phyloP scores from a whole-genome alignment of 2,329 filamentous ascomycete species.

The Leptographium procerum region DNA sequence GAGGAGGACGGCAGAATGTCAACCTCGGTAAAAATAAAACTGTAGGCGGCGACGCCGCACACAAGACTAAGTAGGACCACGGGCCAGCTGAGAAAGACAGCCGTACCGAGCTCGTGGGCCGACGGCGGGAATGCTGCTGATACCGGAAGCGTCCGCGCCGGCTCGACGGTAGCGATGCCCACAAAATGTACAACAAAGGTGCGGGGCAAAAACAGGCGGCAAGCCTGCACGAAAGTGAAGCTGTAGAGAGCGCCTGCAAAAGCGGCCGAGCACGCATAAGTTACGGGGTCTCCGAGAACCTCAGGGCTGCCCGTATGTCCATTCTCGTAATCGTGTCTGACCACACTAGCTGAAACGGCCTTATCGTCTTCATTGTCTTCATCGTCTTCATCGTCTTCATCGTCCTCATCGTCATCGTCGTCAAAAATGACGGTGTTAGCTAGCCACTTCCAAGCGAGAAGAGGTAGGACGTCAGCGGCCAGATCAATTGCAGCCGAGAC shows the following conservation, averaged over 20 bases:
- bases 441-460: constrained; percentile 1
- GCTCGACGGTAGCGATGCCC: constrained; percentile 56
- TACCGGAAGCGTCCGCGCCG: constrained; percentile 30
- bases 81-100: constrained; percentile 43
- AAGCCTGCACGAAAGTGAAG: constrained; percentile 57
- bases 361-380: not conserved
- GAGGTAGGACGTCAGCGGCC: constrained; percentile 1
- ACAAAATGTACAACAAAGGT: constrained; percentile 67
- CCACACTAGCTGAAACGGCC: not conserved
- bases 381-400: not conserved
- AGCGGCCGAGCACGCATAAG: constrained; percentile 45
- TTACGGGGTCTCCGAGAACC: not conserved
- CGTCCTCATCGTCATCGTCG: not conserved
- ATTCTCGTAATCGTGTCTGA: not conserved
- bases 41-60: constrained; percentile 58
- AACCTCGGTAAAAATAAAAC: constrained; percentile 63
- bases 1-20: constrained; percentile 19
- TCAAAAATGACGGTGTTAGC: not conserved
- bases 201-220: constrained; percentile 57
- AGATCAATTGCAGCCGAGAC: not conserved
- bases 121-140: constrained; percentile 31
- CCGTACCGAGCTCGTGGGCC: not conserved
- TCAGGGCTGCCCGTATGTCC: not conserved
- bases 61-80: constrained; percentile 29
- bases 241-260: constrained; percentile 65